Percentiles rank a stretch among this genome's conserved stretches.
phyloP scores from a whole-genome alignment of 129 eudicot genomes.

The Artemisia argyi region DNA sequence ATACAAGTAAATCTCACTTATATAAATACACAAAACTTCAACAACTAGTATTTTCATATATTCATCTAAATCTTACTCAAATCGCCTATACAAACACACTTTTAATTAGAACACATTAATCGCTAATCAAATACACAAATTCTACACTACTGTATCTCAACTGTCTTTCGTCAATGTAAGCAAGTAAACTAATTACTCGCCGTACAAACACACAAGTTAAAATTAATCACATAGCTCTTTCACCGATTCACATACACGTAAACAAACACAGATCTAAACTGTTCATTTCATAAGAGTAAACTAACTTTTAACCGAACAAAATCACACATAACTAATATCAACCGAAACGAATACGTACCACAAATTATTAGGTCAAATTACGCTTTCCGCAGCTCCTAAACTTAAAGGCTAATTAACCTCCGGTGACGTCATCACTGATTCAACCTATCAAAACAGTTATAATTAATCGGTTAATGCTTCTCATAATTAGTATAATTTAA shows the following conservation, averaged over 20 bases:
- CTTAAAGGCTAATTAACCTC: conserved; percentile 8
- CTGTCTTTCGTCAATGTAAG: neutral
- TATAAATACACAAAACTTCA: no score
- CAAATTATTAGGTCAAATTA: neutral
- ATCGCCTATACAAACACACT: neutral
- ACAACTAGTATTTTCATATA: no score
- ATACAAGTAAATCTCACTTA: no score
- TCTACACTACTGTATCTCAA: neutral
- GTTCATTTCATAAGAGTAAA: no score
- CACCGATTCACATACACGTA: no score
- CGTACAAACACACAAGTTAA: neutral
- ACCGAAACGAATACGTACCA: conserved; percentile 16
- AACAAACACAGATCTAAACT: no score
- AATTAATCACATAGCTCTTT: no score
- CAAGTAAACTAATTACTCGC: neutral
- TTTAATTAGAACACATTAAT: conserved; percentile 9
- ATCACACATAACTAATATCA: neutral
- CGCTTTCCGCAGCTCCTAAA: conserved; percentile 3
- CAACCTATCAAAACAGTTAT: neutral
- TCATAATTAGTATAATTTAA: no score
- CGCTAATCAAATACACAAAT: neutral
- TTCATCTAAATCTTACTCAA: no score
- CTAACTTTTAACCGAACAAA: conserved; percentile 7
- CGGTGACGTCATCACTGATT: neutral
- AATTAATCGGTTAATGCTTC: neutral